Percentiles rank a stretch among this genome's conserved stretches.
phyloP scores from a whole-genome alignment of 2,329 filamentous ascomycete genomes.

The Hymenoscyphus linearis region DNA sequence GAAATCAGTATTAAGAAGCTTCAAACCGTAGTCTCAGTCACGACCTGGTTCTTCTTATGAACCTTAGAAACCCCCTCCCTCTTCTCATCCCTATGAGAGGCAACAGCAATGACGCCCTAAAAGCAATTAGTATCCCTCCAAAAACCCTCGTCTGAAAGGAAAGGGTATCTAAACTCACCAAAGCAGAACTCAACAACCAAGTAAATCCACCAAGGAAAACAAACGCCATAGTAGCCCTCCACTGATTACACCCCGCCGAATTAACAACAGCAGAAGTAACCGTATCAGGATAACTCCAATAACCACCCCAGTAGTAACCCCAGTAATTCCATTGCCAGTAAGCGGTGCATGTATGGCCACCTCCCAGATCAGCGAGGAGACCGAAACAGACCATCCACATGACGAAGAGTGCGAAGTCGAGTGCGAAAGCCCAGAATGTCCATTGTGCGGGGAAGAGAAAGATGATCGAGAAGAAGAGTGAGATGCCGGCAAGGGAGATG shows the following conservation, averaged over 20 bases:
- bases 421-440: not conserved
- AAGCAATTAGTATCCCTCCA: not conserved
- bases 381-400: constrained; percentile 7
- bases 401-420: constrained; percentile 3
- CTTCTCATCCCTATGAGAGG: not conserved
- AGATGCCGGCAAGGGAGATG: constrained; percentile 1
- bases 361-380: constrained; percentile 2
- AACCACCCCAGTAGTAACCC: constrained; percentile 7
- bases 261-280: not conserved
- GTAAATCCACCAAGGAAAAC: constrained; percentile 1
- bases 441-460: not conserved
- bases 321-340: constrained; percentile 6
- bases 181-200: constrained; percentile 1
- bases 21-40: not conserved
- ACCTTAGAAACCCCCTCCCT: not conserved
- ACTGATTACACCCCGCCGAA: not conserved
- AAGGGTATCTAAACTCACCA: not conserved
- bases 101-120: not conserved
- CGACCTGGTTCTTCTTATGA: not conserved
- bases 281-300: not conserved
- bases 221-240: constrained; percentile 6
- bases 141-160: not conserved
- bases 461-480: constrained; percentile 3
- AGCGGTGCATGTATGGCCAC: not conserved
- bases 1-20: not conserved